Percentiles rank a stretch among this genome's conserved stretches.
Evolutionary conservation across 2,329 filamentous ascomycete genomes (phyloP).

Genomic region (Phyllachora maydis): DNA sequence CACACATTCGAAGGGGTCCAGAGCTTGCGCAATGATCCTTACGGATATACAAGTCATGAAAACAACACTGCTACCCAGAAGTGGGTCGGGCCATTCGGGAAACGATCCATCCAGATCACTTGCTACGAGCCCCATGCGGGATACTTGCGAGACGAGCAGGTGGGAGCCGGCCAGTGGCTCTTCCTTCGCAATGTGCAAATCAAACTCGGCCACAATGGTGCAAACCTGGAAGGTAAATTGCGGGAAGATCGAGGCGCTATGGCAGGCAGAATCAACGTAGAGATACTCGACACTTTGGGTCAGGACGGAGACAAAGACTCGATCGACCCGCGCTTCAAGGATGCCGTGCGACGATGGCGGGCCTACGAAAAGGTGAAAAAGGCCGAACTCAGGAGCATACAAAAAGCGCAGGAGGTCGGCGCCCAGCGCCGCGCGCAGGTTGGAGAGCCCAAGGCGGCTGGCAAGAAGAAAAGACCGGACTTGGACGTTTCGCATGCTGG

Average conservation of each 20-base stretch:
- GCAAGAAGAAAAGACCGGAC: too few relatives aligned
- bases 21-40: too few relatives aligned
- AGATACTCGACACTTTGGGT: conserved; percentile 22
- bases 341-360: conserved; percentile 40
- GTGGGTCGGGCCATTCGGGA: conserved; percentile 63
- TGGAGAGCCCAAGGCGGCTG: too few relatives aligned
- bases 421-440: too few relatives aligned
- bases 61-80: conserved; percentile 13
- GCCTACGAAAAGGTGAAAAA: conserved; percentile 36
- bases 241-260: conserved; percentile 30
- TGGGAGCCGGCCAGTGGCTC: conserved; percentile 42
- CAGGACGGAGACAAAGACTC: conserved; percentile 17
- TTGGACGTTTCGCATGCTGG: too few relatives aligned
- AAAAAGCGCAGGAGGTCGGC: too few relatives aligned
- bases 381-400: conserved; percentile 14
- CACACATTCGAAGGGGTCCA: conserved; percentile 15
- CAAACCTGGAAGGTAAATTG: conserved; percentile 50
- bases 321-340: conserved; percentile 26
- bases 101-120: conserved; percentile 48
- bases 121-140: conserved; percentile 47
- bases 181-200: conserved; percentile 52
- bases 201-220: conserved; percentile 28
- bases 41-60: too few relatives aligned
- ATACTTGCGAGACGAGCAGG: conserved; percentile 29
- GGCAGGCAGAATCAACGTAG: conserved; percentile 33